These are phyloP conservation scores for Lentinula sp. DNA, from an alignment of 768 basidiomycete species.

Conservation along the genomic window DNA sequence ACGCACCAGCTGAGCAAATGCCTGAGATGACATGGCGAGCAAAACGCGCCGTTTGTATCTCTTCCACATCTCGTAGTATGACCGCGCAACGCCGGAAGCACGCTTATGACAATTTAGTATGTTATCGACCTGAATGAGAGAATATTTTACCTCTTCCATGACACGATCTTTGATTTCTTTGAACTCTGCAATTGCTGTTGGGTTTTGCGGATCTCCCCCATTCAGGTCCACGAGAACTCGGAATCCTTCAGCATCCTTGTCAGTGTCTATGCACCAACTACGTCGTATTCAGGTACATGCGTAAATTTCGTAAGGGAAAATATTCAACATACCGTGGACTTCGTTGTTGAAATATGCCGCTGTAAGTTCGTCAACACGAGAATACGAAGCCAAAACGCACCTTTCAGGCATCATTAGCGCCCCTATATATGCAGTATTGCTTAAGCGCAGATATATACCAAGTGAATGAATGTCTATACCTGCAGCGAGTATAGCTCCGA, in stretches of 20 bases:
- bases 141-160: conserved; percentile 51
- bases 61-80: conserved; percentile 81
- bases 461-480: conserved; percentile 23
- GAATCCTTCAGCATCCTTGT: conserved; percentile 79
- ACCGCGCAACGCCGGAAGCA: conserved; percentile 66
- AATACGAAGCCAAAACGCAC: neutral
- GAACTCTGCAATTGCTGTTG: conserved; percentile 75
- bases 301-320: too few species aligned
- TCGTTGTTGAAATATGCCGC: neutral
- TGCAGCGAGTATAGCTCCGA: conserved; percentile 52
- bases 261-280: conserved; percentile 88
- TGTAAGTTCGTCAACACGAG: neutral
- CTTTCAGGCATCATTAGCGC: conserved; percentile 62
- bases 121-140: neutral
- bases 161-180: conserved; percentile 84
- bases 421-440: neutral
- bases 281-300: neutral
- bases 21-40: conserved; percentile 92
- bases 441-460: neutral
- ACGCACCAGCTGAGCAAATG: conserved; percentile 89
- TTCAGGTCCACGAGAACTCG: conserved; percentile 84
- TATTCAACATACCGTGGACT: conserved; percentile 38
- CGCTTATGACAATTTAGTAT: conserved; percentile 38
- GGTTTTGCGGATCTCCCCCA: conserved; percentile 68
- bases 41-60: conserved; percentile 83